phyloP scores from a whole-genome alignment of 2,329 filamentous ascomycete species.

The Microdochium bolleyi region DNA sequence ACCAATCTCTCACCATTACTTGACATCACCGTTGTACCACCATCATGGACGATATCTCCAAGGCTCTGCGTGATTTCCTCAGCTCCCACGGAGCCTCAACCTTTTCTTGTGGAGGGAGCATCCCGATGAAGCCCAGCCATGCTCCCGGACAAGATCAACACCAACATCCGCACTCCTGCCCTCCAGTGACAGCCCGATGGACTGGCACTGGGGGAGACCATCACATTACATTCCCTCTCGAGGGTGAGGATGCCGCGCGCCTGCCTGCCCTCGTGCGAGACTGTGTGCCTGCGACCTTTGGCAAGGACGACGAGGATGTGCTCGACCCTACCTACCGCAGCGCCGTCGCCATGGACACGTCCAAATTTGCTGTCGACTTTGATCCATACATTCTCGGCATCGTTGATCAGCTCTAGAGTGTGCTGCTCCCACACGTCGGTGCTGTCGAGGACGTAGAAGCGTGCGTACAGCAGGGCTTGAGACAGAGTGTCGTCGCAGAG shows the following conservation, averaged over 20 bases:
- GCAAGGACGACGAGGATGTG: constrained; percentile 32
- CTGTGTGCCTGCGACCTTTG: constrained; percentile 40
- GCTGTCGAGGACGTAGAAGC: constrained; percentile 11
- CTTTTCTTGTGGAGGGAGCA: not conserved
- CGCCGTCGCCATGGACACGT: constrained; percentile 39
- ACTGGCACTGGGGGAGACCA: not conserved
- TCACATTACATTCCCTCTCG: not conserved
- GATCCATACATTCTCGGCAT: constrained; percentile 43
- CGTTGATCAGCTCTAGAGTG: constrained; percentile 38
- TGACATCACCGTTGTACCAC: not conserved
- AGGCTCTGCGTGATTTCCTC: not conserved
- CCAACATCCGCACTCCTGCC: not conserved
- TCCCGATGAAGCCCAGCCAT: not conserved
- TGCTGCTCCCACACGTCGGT: constrained; percentile 25
- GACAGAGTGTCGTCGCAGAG: constrained; percentile 33
- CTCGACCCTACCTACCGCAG: constrained; percentile 44
- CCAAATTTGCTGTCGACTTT: constrained; percentile 39
- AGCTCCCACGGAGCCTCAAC: not conserved
- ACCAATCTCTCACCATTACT: too few relatives aligned
- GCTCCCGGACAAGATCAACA: too few relatives aligned
- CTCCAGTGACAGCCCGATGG: not conserved
- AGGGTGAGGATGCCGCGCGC: not conserved
- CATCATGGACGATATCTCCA: not conserved
- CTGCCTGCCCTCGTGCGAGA: constrained; percentile 18
- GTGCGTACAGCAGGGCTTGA: constrained; percentile 12